Evolutionary conservation across 148 eudicot genomes (phyloP).

Genomic region (Vaccinium macrocarpon): DNA sequence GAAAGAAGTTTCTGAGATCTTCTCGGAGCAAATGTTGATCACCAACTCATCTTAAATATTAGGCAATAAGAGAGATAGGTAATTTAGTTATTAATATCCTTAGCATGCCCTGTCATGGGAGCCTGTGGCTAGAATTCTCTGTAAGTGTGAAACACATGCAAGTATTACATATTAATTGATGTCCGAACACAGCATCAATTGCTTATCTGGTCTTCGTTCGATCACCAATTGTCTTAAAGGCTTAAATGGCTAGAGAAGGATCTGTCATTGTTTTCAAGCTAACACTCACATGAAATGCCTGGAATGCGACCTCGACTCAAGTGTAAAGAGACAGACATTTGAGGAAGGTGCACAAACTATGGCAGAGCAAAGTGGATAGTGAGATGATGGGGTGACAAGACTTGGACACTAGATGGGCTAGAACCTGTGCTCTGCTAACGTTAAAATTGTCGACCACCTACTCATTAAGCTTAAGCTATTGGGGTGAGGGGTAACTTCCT

Average conservation of each 20-base stretch:
- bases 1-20: background rate
- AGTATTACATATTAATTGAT: background rate
- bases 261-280: background rate
- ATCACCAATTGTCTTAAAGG: background rate
- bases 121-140: background rate
- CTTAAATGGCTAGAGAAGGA: background rate
- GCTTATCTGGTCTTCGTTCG: background rate
- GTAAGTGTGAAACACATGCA: background rate
- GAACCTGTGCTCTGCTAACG: background rate
- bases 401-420: background rate
- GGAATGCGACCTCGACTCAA: background rate
- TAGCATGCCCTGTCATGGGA: background rate
- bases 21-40: background rate
- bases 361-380: background rate
- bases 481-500: background rate
- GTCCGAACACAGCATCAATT: background rate
- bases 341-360: background rate
- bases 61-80: background rate
- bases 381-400: constrained; percentile 4
- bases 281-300: background rate
- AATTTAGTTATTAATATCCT: background rate
- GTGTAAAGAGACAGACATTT: background rate
- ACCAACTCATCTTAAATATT: background rate
- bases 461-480: background rate
- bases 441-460: background rate